phyloP scores from a whole-genome alignment of 2,329 filamentous ascomycete species.

The Xylaria sp. region DNA sequence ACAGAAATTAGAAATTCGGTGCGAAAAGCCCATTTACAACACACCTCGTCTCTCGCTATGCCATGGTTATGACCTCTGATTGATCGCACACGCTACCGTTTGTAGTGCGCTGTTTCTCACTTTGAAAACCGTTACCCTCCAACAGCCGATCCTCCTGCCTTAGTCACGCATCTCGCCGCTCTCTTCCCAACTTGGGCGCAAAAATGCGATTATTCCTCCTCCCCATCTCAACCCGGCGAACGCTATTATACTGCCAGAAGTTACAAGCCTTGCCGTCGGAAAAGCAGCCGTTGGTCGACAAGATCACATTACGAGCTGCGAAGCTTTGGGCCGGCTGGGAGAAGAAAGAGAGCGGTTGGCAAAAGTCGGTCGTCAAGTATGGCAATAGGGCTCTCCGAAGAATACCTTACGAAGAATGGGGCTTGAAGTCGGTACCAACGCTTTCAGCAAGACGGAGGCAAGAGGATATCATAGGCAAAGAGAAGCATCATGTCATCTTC shows the following conservation, averaged over 20 bases:
- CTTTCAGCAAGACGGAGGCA: slow-evolving; percentile 73
- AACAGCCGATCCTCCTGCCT: not conserved
- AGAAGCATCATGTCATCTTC: slow-evolving; percentile 79
- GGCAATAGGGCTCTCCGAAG: slow-evolving; percentile 86
- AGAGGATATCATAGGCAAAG: slow-evolving; percentile 69
- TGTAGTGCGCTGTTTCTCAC: not conserved
- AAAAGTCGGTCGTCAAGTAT: slow-evolving; percentile 84
- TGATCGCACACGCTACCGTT: slow-evolving; percentile 4
- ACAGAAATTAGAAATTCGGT: not conserved
- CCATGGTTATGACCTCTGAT: slow-evolving; percentile 20
- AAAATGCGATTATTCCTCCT: slow-evolving; percentile 92
- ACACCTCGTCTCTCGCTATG: slow-evolving; percentile 11
- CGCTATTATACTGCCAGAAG: slow-evolving; percentile 90
- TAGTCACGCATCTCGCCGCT: not conserved
- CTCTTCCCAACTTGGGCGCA: slow-evolving; percentile 24
- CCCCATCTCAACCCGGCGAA: slow-evolving; percentile 89
- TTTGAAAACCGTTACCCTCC: not conserved
- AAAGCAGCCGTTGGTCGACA: slow-evolving; percentile 70
- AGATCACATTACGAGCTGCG: slow-evolving; percentile 74
- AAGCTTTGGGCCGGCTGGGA: slow-evolving; percentile 89
- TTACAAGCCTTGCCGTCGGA: slow-evolving; percentile 66
- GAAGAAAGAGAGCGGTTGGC: slow-evolving; percentile 84
- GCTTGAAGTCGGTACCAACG: slow-evolving; percentile 91
- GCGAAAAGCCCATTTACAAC: slow-evolving; percentile 7
- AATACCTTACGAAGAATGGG: slow-evolving; percentile 98